Base-by-base conservation (phyloP, 257 asterid genomes). In the Rehmannia glutinosa region DNA sequence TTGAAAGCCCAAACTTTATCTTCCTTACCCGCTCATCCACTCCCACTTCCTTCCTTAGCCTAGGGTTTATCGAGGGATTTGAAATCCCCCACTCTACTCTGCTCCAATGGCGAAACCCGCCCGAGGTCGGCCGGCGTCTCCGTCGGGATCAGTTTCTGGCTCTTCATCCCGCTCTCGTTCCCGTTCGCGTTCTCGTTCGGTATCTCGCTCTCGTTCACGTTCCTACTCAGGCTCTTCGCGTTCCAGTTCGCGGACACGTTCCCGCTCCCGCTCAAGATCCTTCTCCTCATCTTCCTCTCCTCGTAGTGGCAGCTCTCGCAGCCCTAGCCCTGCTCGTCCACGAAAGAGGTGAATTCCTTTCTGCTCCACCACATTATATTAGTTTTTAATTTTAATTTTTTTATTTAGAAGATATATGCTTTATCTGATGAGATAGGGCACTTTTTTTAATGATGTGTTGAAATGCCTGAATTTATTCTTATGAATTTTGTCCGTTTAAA, bases 191-290 rank as follows among this genome's bases (percentile, higher is more conserved):
- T 51, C 41, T 56, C 68, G 62, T 3, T 72, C 76, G 6, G 24
- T 46, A 17, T 21, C 57, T 2, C 62, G 65, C 3, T 77, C 84
- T 1, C 73, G 71, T 0, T 80, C 84, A 0, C 69, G 68, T 28
- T 79, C 83, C 5, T 33, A n/a, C 54, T 79, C 82, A 49, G 71
- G 54, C 36, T 70, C 77, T 42, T 76, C 81, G 27, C 69, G 75
- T 21, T 77, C 79, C 54, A 70, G 69, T 19, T 81, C 86, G 25
- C 67, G 74, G 52, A 73, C 82, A 2, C 85, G 80, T 9, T 81
- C 86, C 12, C 78, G 79, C 75, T 81, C 86, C 13, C 81, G 79
- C 56, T 82, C 88, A 17, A 75, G 81, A 71, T 83, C 83, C 35
- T 25, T 75, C 52, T 68, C 83, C 36, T 81, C 86, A 0, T 81